Evolutionary conservation across 768 basidiomycete genomes (phyloP).

Genomic region (Lentinula lateritia): DNA sequence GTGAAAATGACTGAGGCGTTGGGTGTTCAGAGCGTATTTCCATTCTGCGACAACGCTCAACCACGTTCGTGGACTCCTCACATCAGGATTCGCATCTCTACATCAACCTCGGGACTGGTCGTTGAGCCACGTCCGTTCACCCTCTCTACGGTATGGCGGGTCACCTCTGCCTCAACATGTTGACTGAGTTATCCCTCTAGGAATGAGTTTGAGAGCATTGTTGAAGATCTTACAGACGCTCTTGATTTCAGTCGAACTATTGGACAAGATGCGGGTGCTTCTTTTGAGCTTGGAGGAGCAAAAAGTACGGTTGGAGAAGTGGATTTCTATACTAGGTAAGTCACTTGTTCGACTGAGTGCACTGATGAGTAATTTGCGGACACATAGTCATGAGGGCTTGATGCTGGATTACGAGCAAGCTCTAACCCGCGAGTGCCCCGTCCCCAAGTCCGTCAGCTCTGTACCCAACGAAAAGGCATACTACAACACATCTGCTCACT

Average conservation of each 20-base stretch:
- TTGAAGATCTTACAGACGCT: constrained; percentile 81
- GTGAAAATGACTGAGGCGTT: background rate
- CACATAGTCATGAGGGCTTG: constrained; percentile 79
- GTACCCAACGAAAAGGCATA: constrained; percentile 31
- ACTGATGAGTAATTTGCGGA: background rate
- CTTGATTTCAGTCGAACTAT: constrained; percentile 91
- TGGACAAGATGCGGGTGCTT: constrained; percentile 51
- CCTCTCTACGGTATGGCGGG: constrained; percentile 54
- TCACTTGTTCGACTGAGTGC: background rate
- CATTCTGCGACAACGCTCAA: constrained; percentile 93
- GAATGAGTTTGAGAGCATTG: constrained; percentile 79
- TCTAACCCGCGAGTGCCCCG: constrained; percentile 66
- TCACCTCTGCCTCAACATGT: background rate
- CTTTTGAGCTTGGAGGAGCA: constrained; percentile 70
- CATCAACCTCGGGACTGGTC: constrained; percentile 92
- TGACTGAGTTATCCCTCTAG: constrained; percentile 27
- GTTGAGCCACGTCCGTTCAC: constrained; percentile 84
- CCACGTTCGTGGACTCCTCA: constrained; percentile 81
- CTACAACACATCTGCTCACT: constrained; percentile 93
- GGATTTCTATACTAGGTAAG: constrained; percentile 87
- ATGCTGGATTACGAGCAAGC: constrained; percentile 92
- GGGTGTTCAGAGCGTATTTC: constrained; percentile 76
- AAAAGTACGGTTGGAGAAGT: constrained; percentile 77
- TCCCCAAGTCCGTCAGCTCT: constrained; percentile 20
- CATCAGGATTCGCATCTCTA: constrained; percentile 90